Evolutionary conservation across 805 yeast species (phyloP), one percentile per base, ranked within the genome.

Genomic region (Metschnikowia noctiluminum): DNA sequence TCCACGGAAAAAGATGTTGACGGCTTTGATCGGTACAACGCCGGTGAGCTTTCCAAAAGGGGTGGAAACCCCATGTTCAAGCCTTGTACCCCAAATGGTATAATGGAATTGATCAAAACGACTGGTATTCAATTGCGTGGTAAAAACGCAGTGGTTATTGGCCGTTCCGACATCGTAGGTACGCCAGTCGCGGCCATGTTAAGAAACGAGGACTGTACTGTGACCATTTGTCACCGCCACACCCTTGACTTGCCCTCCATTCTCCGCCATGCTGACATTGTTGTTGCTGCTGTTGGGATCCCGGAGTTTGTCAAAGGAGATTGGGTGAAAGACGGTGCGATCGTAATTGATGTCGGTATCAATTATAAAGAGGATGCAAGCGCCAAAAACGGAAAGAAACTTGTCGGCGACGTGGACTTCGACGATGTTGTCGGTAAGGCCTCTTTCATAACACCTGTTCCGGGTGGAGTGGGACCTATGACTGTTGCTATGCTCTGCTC

Each of bases 401-500:
- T 92, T 64, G 96, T 89, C n/a, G 99, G 99, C 54, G 99, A 92
- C 66, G 97, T 89, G 39, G 97, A 91, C 61, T 92, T 76, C 61
- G 86, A 74, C 46, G 71, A 82, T 30, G 91, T 89, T 46, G 68
- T 76, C 49, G 65, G 73, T 44, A 77, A 76, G 46, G 94, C 91
- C 2, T 70, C 84, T 11, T 80, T 77, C 58, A 79, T 94, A 54
- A 91, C 98, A 6, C 99, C 99, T 14, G 99, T 92, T 48, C 99
- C 99, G 31, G 98, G 98, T 64, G 98, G 98, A 60, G 98, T 92
- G 54, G 99, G 99, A 37, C 99, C 99, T 55, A 92, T 92, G 98
- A 92, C 99, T 28, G 97, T 92, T 42, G 96, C 96, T 37, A 90
- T 91, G 97, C 80, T 92, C 52, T 79, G 91, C 53, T 80, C 85